A percentile compares a stretch with the other conserved stretches of the same genome.
Conservation (phyloP, 2,329 filamentous ascomycete genomes). For the Epichloe baconii region DNA sequence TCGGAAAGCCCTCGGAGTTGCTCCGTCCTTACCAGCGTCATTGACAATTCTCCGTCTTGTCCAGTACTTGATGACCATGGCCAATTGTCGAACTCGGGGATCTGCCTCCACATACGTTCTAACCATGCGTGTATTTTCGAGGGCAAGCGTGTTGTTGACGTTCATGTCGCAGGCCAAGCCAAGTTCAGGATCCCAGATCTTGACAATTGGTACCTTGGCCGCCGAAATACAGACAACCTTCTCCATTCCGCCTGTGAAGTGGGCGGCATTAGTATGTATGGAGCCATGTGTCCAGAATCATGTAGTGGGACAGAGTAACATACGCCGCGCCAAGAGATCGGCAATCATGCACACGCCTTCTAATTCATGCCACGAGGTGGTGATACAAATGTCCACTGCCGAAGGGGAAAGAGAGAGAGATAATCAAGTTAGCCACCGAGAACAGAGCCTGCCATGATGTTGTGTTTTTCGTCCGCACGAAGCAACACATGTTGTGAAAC, state of each 20-base stretch:
- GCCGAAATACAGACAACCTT: slow-evolving; percentile 88
- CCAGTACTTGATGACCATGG: slow-evolving; percentile 98
- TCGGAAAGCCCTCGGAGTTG: background rate
- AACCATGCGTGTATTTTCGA: slow-evolving; percentile 97
- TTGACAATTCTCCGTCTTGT: slow-evolving; percentile 86
- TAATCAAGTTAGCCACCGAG: slow-evolving; percentile 5
- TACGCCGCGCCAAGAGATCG: slow-evolving; percentile 73
- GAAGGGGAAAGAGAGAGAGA: background rate
- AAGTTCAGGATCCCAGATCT: slow-evolving; percentile 94
- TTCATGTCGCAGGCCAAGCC: slow-evolving; percentile 93
- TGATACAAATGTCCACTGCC: slow-evolving; percentile 92
- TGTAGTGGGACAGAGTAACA: slow-evolving; percentile 20
- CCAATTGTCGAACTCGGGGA: slow-evolving; percentile 75
- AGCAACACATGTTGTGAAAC: slow-evolving; percentile 17
- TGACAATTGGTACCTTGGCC: slow-evolving; percentile 95
- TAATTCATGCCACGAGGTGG: slow-evolving; percentile 74
- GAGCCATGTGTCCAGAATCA: background rate
- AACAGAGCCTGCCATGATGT: background rate
- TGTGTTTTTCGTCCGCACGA: background rate
- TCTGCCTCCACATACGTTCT: slow-evolving; percentile 93
- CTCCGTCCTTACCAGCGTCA: slow-evolving; percentile 60
- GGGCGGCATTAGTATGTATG: background rate
- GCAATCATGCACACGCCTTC: slow-evolving; percentile 87
- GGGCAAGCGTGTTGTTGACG: slow-evolving; percentile 87
- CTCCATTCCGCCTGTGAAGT: slow-evolving; percentile 75